Conservation (phyloP, 768 basidiomycete species). For the Cyclocybe cylindracea region DNA sequence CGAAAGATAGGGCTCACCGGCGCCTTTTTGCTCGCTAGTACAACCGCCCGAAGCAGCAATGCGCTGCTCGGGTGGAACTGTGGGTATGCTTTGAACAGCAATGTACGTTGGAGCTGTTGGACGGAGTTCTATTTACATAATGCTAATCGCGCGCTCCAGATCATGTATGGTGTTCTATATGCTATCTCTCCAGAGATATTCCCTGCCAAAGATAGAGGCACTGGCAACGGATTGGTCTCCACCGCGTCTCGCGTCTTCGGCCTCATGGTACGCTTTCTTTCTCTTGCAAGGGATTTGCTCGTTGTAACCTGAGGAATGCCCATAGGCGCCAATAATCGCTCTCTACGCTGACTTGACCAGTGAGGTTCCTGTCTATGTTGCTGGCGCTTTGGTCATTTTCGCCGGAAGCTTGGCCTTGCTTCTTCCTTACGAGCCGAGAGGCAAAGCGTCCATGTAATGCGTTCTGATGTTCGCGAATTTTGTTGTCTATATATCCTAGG, state of each 20-base stretch:
- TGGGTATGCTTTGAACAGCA: constrained; percentile 61
- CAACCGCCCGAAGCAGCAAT: constrained; percentile 67
- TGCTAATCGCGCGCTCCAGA: constrained; percentile 33
- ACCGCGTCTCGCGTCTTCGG: constrained; percentile 67
- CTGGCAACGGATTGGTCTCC: constrained; percentile 66
- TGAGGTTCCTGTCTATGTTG: constrained; percentile 71
- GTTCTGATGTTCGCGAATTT: too few species aligned
- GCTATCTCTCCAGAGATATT: constrained; percentile 70
- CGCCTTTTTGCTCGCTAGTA: constrained; percentile 69
- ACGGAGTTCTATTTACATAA: neutral
- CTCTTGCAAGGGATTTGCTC: neutral
- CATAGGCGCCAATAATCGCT: constrained; percentile 71
- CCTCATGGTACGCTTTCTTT: constrained; percentile 49
- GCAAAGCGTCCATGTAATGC: constrained; percentile 64
- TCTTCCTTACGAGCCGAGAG: constrained; percentile 74
- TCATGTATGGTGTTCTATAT: constrained; percentile 76
- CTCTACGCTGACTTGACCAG: constrained; percentile 65
- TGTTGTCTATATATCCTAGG: too few species aligned
- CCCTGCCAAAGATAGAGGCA: constrained; percentile 72
- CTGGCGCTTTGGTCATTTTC: constrained; percentile 62
- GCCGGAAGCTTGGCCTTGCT: constrained; percentile 61
- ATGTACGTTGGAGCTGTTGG: constrained; percentile 35
- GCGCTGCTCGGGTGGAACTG: constrained; percentile 79
- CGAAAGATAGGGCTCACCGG: constrained; percentile 66
- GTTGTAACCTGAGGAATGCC: neutral